These are phyloP conservation scores for Populus tremula DNA, from an alignment of 345 rosid species.

Conservation along the genomic window DNA sequence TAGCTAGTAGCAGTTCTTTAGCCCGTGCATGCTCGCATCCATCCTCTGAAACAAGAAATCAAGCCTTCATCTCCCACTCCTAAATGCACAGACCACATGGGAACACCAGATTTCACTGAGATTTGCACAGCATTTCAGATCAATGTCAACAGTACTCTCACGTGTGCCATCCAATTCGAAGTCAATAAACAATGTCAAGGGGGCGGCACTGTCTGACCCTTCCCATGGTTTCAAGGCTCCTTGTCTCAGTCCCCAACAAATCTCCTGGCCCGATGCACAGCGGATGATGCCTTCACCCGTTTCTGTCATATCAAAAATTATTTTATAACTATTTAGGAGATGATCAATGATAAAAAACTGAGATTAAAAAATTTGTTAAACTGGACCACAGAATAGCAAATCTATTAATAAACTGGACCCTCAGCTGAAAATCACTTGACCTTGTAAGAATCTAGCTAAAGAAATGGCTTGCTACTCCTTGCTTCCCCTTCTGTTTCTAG, in stretches of 20 bases:
- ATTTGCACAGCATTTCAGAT: no score
- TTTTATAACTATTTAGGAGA: no score
- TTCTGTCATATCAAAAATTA: no score
- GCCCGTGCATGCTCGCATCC: neutral
- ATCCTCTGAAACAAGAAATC: neutral
- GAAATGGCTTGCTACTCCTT: conserved; percentile 33
- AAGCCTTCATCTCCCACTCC: neutral
- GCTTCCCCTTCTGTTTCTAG: conserved; percentile 32
- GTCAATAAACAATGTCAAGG: neutral
- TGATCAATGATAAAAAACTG: no score
- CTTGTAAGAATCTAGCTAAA: neutral
- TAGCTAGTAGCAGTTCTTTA: no score
- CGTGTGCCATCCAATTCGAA: no score
- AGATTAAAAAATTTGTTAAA: no score
- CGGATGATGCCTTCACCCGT: no score
- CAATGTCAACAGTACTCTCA: no score
- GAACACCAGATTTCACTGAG: neutral
- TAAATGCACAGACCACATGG: neutral
- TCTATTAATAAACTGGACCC: conserved; percentile 2
- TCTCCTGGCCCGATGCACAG: no score
- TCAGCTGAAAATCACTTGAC: neutral
- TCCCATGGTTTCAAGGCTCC: neutral
- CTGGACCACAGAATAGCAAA: neutral
- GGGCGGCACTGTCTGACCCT: neutral
- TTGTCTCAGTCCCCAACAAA: neutral